Base-by-base conservation (phyloP, 208 protist genomes). In the Trypanosoma conorhini region DNA sequence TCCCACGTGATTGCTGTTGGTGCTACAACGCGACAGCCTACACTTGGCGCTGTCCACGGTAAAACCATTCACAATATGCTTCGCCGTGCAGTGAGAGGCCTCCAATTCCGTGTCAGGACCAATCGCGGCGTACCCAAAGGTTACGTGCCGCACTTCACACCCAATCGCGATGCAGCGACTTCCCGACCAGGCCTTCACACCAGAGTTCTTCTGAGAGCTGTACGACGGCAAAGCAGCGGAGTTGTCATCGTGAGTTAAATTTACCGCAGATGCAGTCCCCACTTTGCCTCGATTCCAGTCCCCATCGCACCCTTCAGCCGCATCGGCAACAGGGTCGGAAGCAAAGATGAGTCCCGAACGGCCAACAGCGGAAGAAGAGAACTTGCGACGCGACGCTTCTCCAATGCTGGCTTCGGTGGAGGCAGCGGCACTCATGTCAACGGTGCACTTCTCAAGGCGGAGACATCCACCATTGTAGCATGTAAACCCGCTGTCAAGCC, bases 21-120 rank as follows among this genome's bases (percentile, higher is more conserved):
- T 81, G 35, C 73, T 84, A 75, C 84, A 92, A 57, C 78, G 80
- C 57, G 72, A 72, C 38, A 94, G 67, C 35, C 73, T 52, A 79
- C 80, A 76, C 44, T 70, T 74, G 5, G 80, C 80, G 61, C 82
- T 77, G 38, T 92, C 87, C 9, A 86, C 74, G 55, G 79, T 85
- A 74, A 91, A 92, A 58, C 89, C 89, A 70, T 91, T 91, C 13
- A 82, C 73, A 57, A 87, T 77, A 61, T 87, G 76, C 57, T 83
- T 82, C n/a, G 83, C 79, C 5, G 66, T 74, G 69, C 82, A 89
- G 70, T 80, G 74, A 57, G 76, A 70, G 5, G 83, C 88, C 24
- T 91, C 76, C 24, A 93, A 58, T 22, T 60, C 48, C 21, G 88
- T 78, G 5, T 79, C 81, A 0, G 88, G 83, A 9, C 86, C 88